Evolutionary conservation across 2,329 filamentous ascomycete genomes (phyloP).

Genomic region (Nemania sp.): DNA sequence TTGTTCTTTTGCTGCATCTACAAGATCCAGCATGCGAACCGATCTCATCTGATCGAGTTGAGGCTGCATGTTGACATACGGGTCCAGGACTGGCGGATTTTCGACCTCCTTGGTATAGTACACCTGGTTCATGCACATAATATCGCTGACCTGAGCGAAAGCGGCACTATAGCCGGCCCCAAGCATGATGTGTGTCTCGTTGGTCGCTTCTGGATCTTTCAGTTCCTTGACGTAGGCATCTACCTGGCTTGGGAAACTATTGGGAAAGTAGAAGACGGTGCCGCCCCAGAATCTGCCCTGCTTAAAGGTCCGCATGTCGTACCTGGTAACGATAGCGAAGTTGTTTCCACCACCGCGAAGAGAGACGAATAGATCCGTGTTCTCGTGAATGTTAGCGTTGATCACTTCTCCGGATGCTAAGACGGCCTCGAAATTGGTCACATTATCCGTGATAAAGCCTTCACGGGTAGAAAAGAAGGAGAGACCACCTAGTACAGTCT

Average conservation of each 20-base stretch:
- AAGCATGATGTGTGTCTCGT: constrained; percentile 32
- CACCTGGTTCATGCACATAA: constrained; percentile 15
- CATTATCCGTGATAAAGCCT: constrained; percentile 19
- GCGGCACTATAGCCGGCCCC: constrained; percentile 14
- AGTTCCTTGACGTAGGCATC: constrained; percentile 29
- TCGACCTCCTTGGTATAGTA: constrained; percentile 18
- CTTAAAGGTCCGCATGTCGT: constrained; percentile 6
- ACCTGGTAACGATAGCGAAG: constrained; percentile 11
- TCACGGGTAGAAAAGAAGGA: constrained; percentile 19
- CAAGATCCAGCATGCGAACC: constrained; percentile 5
- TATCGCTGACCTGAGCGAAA: constrained; percentile 16
- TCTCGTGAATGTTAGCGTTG: background rate
- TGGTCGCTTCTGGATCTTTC: constrained; percentile 20
- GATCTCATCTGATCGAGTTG: constrained; percentile 18
- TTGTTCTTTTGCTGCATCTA: constrained; percentile 17
- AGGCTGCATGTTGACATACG: constrained; percentile 8
- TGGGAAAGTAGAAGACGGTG: constrained; percentile 26
- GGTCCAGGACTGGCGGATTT: constrained; percentile 17
- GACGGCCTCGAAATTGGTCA: constrained; percentile 14
- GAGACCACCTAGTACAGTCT: constrained; percentile 16
- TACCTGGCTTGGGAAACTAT: constrained; percentile 30
- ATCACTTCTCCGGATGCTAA: constrained; percentile 5
- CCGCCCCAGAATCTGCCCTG: constrained; percentile 23
- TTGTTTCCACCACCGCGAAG: constrained; percentile 17
- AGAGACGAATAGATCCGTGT: background rate